Evolutionary conservation across 1,284 basidiomycete genomes (phyloP), one percentile per base, ranked within the genome.

Genomic region (Pseudomicrostroma phylloplanum): DNA sequence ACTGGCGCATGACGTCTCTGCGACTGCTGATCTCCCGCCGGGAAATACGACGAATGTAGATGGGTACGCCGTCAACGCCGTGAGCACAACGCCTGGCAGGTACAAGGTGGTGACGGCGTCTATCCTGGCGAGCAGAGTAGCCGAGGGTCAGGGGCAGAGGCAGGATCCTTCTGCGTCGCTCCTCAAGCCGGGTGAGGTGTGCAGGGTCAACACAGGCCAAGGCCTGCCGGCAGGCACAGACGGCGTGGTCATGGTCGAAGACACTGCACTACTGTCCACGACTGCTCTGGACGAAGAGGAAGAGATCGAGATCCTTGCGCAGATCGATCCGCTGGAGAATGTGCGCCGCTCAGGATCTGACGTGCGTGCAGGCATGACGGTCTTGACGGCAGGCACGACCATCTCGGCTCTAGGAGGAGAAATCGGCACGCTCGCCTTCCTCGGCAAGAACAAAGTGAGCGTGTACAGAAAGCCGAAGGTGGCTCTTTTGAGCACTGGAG

Each of bases 211-310:
- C 51, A 76, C 74, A 2, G 74, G 74, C 0, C 74, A 76, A 87
- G 85, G 1, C 86, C 80, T 93, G 1, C 91, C 91, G 0, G 74
- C 79, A 0, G 89, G 88, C 1, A 81, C 88, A 7, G 87, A 92
- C 73, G 81, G 89, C 0, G 87, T 92, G 0, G 87, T 93, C 76
- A 92, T 92, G 90, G 91, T 93, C 17, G 91, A 93, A 80, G 91
- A 93, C 73, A 92, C 91, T 0, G 84, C 85, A 59, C 82, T 93
- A 12, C 80, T 86, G 13, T 67, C 76, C 6, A 84, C 84, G 9
- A 21, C 43, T 17, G 92, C 77, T 90, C 89, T 79, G 89, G 63
- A 26, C 1, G 88, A 0, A 88, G 69, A 69, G 3, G 73, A 74
- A 3, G 90, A 92, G 74, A 85, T 92, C 1, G 83, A 85, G 69